Base-by-base conservation (phyloP, 495 filamentous ascomycete genomes). In the Jackrogersella minutella region DNA sequence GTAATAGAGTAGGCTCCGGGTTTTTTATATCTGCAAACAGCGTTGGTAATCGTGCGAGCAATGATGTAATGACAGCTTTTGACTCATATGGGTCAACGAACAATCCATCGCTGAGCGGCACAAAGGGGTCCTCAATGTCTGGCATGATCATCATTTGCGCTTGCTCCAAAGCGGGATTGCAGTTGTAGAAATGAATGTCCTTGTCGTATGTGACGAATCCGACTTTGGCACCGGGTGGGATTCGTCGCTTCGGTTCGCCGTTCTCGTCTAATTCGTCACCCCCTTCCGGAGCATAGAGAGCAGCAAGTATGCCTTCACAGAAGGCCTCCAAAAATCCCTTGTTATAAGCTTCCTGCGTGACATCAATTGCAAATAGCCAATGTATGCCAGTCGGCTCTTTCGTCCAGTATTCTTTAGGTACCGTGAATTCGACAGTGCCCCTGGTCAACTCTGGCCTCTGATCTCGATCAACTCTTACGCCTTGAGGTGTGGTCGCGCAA, bases 101-200 rank as follows among this genome's bases (percentile, higher is more conserved):
- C 2, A 98, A 81, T 8, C 93, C 93, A 47, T 97, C 90, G 65
- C 90, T 92, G 13, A 98, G 80, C 41, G 96, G 95, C 6, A 97
- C 89, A 74, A 99, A 99, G 0, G 95, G 94, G 66, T 99, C 95
- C 66, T 99, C 93, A 56, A 99, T 85, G 73, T 99, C 95, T 8
- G 95, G 91, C 93, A 98, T 97, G 14, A 98, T 93, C 81, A 98
- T 87, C 94, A 98, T 97, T 71, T 99, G 95, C 4, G 95, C 91
- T 79, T 92, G 87, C 47, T 96, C 91, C 24, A 97, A 79, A 26
- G 86, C 80, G 16, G 92, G 79, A 72, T 88, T 91, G 69, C 96
- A 87, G 71, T 97, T 97, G 81, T 97, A 99, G 73, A 97, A 99
- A 69, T 99, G 95, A 28, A 98, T 88, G 66, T 97, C 92, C 74